Evolutionary conservation across 306 rosid genomes (phyloP).

Genomic region (Argentina anserina): DNA sequence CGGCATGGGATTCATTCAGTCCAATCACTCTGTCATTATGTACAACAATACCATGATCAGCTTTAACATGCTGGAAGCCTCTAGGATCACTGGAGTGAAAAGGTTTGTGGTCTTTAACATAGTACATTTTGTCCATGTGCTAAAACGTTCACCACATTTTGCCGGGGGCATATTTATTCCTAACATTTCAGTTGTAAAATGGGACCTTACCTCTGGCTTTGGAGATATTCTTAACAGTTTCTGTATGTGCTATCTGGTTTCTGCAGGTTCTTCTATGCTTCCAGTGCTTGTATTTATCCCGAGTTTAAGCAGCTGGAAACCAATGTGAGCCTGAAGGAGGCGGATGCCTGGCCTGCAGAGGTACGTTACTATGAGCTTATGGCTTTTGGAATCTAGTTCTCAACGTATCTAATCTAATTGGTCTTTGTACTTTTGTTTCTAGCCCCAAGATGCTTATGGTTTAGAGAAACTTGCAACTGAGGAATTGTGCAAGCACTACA

Average conservation of each 20-base stretch:
- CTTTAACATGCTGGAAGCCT: constrained; percentile 94
- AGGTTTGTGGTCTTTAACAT: constrained; percentile 46
- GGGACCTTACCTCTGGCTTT: neutral
- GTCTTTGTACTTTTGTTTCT: constrained; percentile 11
- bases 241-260: neutral
- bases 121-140: neutral
- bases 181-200: neutral
- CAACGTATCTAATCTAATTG: constrained; percentile 13
- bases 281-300: constrained; percentile 98
- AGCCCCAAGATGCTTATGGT: constrained; percentile 99
- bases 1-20: constrained; percentile 98
- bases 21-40: constrained; percentile 96
- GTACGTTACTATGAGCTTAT: constrained; percentile 37
- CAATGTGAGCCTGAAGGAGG: constrained; percentile 93
- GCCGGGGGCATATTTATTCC: neutral
- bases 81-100: constrained; percentile 78
- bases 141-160: neutral
- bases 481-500: constrained; percentile 96
- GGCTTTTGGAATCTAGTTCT: constrained; percentile 9
- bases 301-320: constrained; percentile 96
- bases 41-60: constrained; percentile 98
- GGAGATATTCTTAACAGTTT: neutral
- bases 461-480: constrained; percentile 98
- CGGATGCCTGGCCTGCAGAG: constrained; percentile 99
- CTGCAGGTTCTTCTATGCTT: constrained; percentile 89